Evolutionary conservation across 306 rosid genomes (phyloP).

Genomic region (Pyrus pyrifolia): DNA sequence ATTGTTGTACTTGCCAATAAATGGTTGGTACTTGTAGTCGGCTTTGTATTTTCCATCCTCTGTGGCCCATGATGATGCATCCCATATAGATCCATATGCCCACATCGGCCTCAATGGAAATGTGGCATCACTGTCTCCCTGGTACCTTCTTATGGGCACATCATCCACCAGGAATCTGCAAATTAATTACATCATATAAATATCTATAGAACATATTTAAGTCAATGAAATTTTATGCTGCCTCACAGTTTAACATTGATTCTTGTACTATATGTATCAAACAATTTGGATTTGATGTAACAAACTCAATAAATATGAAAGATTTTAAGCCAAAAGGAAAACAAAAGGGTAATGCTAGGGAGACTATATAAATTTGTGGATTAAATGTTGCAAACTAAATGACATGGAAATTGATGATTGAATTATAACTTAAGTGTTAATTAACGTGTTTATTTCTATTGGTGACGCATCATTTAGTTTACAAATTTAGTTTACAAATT

Average conservation of each 20-base stretch:
- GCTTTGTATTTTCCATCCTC: constrained; percentile 87
- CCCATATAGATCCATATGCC: constrained; percentile 90
- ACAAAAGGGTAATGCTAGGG: too few relatives aligned
- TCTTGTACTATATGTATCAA: too few relatives aligned
- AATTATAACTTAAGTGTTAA: too few relatives aligned
- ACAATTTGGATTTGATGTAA: not conserved
- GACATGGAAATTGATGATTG: too few relatives aligned
- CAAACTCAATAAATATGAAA: not conserved
- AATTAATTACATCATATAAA: not conserved
- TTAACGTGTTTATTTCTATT: too few relatives aligned
- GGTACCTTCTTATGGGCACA: constrained; percentile 74
- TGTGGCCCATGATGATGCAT: constrained; percentile 92
- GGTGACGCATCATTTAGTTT: too few relatives aligned
- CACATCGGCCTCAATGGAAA: constrained; percentile 76
- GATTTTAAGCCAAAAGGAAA: not conserved
- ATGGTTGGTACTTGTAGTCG: constrained; percentile 75
- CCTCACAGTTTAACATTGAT: too few relatives aligned
- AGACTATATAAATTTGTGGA: too few relatives aligned
- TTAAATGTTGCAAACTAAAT: too few relatives aligned
- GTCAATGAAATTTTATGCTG: too few relatives aligned
- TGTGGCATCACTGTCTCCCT: constrained; percentile 62
- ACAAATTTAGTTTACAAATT: too few relatives aligned
- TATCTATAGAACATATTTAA: too few relatives aligned
- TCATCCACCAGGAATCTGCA: constrained; percentile 80
- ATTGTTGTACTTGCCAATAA: constrained; percentile 53